Conservation (phyloP, 768 basidiomycete species). For the Psilocybe azurescens region DNA sequence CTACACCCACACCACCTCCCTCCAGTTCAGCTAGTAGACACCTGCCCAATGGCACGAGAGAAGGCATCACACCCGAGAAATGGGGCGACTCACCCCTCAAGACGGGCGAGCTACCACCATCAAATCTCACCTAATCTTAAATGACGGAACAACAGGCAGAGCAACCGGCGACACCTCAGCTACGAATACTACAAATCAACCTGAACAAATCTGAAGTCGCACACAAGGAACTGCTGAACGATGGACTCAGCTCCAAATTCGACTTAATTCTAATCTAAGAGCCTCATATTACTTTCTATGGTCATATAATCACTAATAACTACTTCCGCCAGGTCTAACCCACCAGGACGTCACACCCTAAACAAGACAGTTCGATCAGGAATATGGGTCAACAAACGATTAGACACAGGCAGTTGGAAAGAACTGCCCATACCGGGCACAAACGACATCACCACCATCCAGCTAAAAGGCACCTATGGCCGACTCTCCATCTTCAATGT, state of each 20-base stretch:
- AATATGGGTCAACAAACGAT: not conserved
- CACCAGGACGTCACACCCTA: not conserved
- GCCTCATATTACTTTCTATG: slow-evolving; percentile 8
- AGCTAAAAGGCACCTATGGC: slow-evolving; percentile 17
- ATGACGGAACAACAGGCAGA: too few species aligned
- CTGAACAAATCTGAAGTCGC: slow-evolving; percentile 18
- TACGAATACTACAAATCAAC: slow-evolving; percentile 14
- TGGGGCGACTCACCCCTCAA: too few species aligned
- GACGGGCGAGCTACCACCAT: too few species aligned
- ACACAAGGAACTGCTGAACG: slow-evolving; percentile 15
- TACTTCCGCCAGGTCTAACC: not conserved
- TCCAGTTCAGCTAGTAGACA: too few species aligned
- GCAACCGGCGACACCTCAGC: too few species aligned
- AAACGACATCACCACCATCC: slow-evolving; percentile 31
- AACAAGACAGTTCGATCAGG: not conserved
- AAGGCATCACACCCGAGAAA: too few species aligned
- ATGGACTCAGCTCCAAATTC: not conserved
- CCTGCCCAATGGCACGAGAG: too few species aligned
- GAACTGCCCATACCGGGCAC: slow-evolving; percentile 19
- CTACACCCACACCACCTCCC: too few species aligned
- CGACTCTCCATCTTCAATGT: slow-evolving; percentile 40
- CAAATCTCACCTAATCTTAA: too few species aligned
- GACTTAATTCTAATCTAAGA: slow-evolving; percentile 20
- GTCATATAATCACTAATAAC: not conserved
- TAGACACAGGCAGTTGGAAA: slow-evolving; percentile 24